Evolutionary conservation across 441 rosid genomes (phyloP).

Genomic region (Corymbia calophylla): DNA sequence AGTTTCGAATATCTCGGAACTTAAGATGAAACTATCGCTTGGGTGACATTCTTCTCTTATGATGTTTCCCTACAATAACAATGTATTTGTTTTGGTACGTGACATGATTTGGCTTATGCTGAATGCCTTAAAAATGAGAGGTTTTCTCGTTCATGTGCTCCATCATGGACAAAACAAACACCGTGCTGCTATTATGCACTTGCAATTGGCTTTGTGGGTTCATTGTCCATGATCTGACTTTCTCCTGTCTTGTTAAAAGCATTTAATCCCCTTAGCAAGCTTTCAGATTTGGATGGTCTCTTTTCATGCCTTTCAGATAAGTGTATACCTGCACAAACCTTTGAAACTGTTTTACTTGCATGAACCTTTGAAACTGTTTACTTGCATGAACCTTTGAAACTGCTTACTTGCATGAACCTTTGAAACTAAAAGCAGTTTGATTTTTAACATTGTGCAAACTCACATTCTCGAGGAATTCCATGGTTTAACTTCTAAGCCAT

Average conservation of each 20-base stretch:
- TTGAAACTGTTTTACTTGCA: background rate
- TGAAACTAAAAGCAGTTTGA: background rate
- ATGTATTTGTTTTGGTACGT: background rate
- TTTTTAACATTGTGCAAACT: background rate
- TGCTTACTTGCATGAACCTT: background rate
- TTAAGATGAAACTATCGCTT: background rate
- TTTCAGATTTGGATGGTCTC: background rate
- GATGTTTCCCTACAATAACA: background rate
- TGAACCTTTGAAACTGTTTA: background rate
- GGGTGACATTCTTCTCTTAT: background rate
- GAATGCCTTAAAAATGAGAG: background rate
- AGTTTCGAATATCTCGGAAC: background rate
- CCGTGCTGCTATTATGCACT: background rate
- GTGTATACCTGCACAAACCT: background rate
- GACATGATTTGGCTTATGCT: background rate
- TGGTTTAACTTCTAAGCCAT: background rate
- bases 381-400: background rate
- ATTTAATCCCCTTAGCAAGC: background rate
- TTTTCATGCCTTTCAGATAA: background rate
- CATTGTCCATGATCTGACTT: background rate
- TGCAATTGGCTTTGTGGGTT: background rate
- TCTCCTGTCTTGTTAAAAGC: background rate
- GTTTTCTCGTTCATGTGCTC: background rate
- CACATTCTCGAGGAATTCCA: background rate
- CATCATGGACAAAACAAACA: background rate